Evolutionary conservation across 805 yeast genomes (phyloP).

Genomic region (Yarrowia sp.): DNA sequence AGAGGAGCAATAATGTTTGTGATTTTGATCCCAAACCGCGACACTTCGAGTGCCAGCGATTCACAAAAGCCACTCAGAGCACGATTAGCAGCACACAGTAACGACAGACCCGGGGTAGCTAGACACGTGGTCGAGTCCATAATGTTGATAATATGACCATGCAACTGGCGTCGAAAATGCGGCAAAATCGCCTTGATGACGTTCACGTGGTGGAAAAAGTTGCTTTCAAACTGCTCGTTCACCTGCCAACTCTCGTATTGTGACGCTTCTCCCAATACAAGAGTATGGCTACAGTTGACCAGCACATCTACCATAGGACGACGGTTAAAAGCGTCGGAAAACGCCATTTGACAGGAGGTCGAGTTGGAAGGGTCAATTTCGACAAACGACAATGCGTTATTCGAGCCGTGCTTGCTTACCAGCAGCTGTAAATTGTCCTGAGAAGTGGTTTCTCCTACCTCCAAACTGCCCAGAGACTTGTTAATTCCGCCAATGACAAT

Average conservation of each 20-base stretch:
- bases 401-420: not conserved
- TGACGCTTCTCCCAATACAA: not conserved
- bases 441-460: constrained; percentile 2
- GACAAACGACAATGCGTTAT: not conserved
- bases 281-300: constrained; percentile 2
- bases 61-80: constrained; percentile 11
- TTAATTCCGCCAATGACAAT: constrained; percentile 12
- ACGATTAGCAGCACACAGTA: constrained; percentile 4
- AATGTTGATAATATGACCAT: constrained; percentile 13
- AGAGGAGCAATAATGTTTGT: constrained; percentile 7
- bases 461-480: not conserved
- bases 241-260: constrained; percentile 15
- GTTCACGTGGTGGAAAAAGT: constrained; percentile 15
- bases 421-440: not conserved
- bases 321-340: constrained; percentile 11
- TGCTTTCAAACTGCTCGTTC: constrained; percentile 21
- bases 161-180: constrained; percentile 10
- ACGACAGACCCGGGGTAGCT: not conserved
- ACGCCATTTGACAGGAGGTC: constrained; percentile 18
- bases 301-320: constrained; percentile 2
- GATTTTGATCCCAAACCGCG: constrained; percentile 16
- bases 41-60: constrained; percentile 6
- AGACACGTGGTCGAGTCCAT: constrained; percentile 3
- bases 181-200: constrained; percentile 15
- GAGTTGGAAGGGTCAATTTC: constrained; percentile 8